A percentile compares a stretch with the other conserved stretches of the same genome.
Evolutionary conservation across 257 asterid species (phyloP).

Genomic region (Lycium ferocissimum): DNA sequence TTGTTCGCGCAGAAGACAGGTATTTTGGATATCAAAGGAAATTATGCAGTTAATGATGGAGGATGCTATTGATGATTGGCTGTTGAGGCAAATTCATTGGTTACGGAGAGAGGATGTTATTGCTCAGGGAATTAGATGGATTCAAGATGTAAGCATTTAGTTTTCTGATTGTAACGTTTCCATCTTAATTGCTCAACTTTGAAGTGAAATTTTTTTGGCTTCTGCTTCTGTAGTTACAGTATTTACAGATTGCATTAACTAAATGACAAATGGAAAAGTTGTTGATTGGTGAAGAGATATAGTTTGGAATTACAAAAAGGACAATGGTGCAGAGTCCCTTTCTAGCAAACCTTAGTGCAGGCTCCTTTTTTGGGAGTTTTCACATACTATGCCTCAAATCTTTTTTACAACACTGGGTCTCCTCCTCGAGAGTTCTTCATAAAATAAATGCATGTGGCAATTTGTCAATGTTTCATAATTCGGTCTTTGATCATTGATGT

Average conservation of each 20-base stretch:
- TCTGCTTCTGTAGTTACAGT: constrained; percentile 12
- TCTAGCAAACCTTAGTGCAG: background rate
- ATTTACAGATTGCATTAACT: background rate
- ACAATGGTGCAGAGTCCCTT: constrained; percentile 1
- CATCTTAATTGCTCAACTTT: background rate
- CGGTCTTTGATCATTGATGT: constrained; percentile 21
- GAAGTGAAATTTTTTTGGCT: background rate
- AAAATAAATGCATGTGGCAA: constrained; percentile 3
- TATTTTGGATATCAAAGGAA: constrained; percentile 99
- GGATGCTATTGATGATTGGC: constrained; percentile 99
- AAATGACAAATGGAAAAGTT: background rate
- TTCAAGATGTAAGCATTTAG: constrained; percentile 73
- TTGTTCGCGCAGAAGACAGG: constrained; percentile 81
- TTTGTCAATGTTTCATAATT: constrained; percentile 1
- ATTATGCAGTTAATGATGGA: constrained; percentile 97
- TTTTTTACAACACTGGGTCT: background rate
- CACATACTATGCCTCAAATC: background rate
- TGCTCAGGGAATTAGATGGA: constrained; percentile 86
- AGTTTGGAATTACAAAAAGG: constrained; percentile 15
- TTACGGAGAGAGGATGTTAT: constrained; percentile 87
- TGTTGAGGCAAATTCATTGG: constrained; percentile 85
- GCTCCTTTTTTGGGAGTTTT: background rate
- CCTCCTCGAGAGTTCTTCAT: constrained; percentile 10
- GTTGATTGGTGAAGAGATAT: constrained; percentile 23
- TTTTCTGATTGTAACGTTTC: constrained; percentile 33